These are phyloP conservation scores for Sporothrix brunneoviolacea DNA, from an alignment of 2,329 filamentous ascomycete species.

Conservation along the genomic window DNA sequence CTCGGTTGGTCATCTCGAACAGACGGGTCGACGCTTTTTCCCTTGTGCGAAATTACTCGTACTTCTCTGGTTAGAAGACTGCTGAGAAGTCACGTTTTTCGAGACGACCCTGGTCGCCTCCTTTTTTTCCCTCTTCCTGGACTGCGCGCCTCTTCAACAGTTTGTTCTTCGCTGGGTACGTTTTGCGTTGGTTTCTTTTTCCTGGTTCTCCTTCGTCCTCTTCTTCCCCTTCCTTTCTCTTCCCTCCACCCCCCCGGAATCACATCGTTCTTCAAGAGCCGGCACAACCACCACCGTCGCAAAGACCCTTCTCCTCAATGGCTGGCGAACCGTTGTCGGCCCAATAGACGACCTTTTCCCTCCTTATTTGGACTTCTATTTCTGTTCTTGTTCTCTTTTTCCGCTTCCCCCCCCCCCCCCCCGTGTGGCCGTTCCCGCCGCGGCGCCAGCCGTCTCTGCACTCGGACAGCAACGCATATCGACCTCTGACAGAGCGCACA, in stretches of 20 bases:
- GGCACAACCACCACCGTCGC: too few relatives aligned
- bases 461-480: background rate
- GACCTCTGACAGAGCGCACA: background rate
- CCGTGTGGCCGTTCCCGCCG: slow-evolving; percentile 4
- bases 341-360: background rate
- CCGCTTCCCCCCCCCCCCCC: background rate
- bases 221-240: background rate
- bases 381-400: background rate
- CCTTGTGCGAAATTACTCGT: slow-evolving; percentile 10
- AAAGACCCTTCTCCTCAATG: background rate
- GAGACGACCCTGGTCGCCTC: slow-evolving; percentile 4
- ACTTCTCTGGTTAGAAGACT: background rate
- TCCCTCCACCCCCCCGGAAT: background rate
- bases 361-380: background rate
- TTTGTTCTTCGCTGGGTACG: slow-evolving; percentile 15
- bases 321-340: background rate
- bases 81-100: background rate
- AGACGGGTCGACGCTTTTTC: slow-evolving; percentile 8
- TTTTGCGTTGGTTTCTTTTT: background rate
- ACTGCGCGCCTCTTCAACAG: background rate
- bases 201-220: background rate
- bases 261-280: too few relatives aligned
- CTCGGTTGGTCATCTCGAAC: slow-evolving; percentile 6
- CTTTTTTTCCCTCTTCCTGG: background rate
- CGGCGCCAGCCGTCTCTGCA: slow-evolving; percentile 10